Base-by-base conservation (phyloP, 2,329 filamentous ascomycete species). In the Trichoderma atrobrunneum region DNA sequence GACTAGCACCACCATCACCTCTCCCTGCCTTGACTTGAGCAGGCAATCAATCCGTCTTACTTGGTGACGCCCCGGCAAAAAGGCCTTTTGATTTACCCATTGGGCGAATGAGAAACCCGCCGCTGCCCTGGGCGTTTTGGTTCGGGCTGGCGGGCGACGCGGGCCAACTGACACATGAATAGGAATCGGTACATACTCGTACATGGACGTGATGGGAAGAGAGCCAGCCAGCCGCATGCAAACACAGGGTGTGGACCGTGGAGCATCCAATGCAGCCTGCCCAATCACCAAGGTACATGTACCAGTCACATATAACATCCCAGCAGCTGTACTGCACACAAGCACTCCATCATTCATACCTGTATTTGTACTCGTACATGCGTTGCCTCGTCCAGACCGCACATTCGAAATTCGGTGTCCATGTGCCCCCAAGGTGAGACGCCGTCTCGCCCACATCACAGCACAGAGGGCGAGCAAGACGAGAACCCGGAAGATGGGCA, bases 381-480 rank as follows among this genome's bases (percentile, higher is more conserved):
- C 43, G 43, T 48, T 48, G 43, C 43, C 43, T 48, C 43, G 43
- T 51, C 26, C 57, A 51, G 66, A 69, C 66, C 66, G 66, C 66
- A 69, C 24, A 69, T 69, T 43, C 36, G 57, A 69, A 34, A 69
- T 69, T 43, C 36, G 57, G 66, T 51, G 57, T 61, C 66, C 39
- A 61, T 61, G 66, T 60, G 66, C 39, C 57, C 57, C 36, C 65
- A 48, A 61, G 66, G 57, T 69, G 66, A 69, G 66, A 69, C 39
- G 36, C 43, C 56, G 39, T 34, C 56, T 5, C 14, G 21, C 57
- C 21, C 28, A 30, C 26, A 24, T n/a, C 5, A 36, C 34, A 24
- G 28, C 5, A 36, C 34, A 48, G 56, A 51, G 26, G 26, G n/a
- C 18, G 32, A 32, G 34, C 57, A 16, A n/a, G 61, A 60, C 56